Conservation (phyloP, 116 monocot species). For the Posidonia oceanica region DNA sequence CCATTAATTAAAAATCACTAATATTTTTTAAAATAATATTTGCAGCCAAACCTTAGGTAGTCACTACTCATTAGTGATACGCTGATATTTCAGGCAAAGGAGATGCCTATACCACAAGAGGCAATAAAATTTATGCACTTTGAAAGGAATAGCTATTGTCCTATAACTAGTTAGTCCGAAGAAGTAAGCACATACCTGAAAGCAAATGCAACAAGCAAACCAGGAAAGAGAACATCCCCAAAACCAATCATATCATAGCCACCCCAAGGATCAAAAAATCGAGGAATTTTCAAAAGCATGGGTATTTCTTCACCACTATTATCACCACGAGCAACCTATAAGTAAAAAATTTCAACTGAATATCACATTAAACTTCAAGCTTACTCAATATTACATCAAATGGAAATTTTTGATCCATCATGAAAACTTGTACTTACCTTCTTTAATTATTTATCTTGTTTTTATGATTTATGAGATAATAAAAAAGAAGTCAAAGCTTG, state of each 20-base stretch:
- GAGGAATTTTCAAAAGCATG: constrained; percentile 84
- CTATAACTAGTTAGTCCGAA: not conserved
- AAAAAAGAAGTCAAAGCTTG: not conserved
- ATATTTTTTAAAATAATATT: too few species aligned
- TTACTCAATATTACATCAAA: not conserved
- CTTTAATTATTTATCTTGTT: too few species aligned
- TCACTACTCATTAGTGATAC: not conserved
- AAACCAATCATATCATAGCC: constrained; percentile 99
- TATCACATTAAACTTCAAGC: too few species aligned
- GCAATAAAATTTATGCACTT: not conserved
- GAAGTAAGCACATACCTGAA: constrained; percentile 45
- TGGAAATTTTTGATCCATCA: not conserved
- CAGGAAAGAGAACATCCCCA: constrained; percentile 95
- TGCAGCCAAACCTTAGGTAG: not conserved
- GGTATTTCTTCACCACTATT: constrained; percentile 83
- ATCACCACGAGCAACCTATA: constrained; percentile 88
- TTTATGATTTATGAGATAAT: too few species aligned
- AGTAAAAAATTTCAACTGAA: not conserved
- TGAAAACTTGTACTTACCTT: not conserved
- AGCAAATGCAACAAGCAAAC: constrained; percentile 81
- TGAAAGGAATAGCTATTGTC: not conserved
- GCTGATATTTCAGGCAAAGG: too few species aligned
- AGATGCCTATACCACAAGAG: too few species aligned
- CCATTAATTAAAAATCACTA: too few species aligned
- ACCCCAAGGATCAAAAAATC: constrained; percentile 85